phyloP scores from a whole-genome alignment of 2,329 filamentous ascomycete species.

The Nigrograna mackinnonii region DNA sequence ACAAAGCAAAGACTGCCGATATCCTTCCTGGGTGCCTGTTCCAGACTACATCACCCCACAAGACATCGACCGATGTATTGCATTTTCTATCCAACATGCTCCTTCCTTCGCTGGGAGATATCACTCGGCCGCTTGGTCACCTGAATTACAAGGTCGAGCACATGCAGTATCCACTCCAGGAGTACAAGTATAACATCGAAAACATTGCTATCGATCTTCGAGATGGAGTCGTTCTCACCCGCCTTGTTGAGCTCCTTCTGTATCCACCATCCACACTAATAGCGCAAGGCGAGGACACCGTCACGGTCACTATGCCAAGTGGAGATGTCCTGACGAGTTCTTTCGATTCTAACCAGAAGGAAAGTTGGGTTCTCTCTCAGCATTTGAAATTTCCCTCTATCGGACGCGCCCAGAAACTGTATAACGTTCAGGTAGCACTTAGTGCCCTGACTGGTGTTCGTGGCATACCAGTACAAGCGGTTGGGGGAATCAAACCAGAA shows the following conservation, averaged over 20 bases:
- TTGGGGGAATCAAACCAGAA: constrained; percentile 53
- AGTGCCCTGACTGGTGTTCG: constrained; percentile 52
- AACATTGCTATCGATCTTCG: constrained; percentile 67
- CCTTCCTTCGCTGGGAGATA: constrained; percentile 62
- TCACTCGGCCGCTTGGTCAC: constrained; percentile 58
- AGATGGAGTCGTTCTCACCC: constrained; percentile 63
- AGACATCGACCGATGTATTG: constrained; percentile 59
- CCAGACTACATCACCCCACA: constrained; percentile 54
- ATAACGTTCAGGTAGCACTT: constrained; percentile 63
- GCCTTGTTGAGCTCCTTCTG: constrained; percentile 62
- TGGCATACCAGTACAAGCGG: constrained; percentile 44
- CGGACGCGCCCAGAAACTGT: constrained; percentile 59
- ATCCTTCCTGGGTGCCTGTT: constrained; percentile 53
- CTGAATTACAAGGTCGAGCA: constrained; percentile 60
- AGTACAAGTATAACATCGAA: constrained; percentile 60
- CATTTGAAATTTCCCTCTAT: constrained; percentile 62
- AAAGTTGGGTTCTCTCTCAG: constrained; percentile 55
- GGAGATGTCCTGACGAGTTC: constrained; percentile 47
- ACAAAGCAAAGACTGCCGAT: constrained; percentile 53
- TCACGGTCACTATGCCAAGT: constrained; percentile 51
- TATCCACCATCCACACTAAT: constrained; percentile 43
- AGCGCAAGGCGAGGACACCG: constrained; percentile 38
- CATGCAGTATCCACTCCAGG: constrained; percentile 60
- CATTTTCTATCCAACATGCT: constrained; percentile 57
- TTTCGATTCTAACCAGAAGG: constrained; percentile 32